Conservation (phyloP, 305 asterid species). For the Fraxinus xanthoxyloides region DNA sequence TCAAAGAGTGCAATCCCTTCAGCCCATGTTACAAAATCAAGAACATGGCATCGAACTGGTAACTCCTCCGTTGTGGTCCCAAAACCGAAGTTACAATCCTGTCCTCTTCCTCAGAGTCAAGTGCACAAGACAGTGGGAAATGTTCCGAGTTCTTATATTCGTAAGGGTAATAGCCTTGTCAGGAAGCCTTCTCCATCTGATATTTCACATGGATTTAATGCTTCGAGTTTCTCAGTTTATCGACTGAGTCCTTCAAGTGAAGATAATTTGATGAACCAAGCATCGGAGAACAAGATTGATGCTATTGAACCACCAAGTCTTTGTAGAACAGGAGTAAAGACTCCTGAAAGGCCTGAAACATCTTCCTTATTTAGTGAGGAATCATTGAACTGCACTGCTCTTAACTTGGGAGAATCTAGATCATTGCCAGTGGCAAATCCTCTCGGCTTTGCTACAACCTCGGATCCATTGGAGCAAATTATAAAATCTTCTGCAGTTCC, state of each 20-base stretch:
- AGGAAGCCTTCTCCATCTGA: constrained; percentile 54
- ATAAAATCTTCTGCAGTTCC: constrained; percentile 31
- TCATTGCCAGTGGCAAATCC: constrained; percentile 27
- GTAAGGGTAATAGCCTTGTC: constrained; percentile 86
- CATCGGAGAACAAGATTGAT: constrained; percentile 32
- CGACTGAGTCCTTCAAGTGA: constrained; percentile 31
- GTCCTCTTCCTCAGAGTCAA: constrained; percentile 37
- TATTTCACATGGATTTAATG: constrained; percentile 36
- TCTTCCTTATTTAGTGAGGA: constrained; percentile 27
- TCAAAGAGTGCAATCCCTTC: constrained; percentile 35
- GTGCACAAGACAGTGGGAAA: constrained; percentile 32
- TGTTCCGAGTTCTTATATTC: constrained; percentile 54
- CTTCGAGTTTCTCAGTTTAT: constrained; percentile 39
- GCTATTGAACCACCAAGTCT: constrained; percentile 32
- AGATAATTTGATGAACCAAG: constrained; percentile 33
- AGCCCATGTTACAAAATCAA: constrained; percentile 52
- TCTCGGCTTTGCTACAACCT: constrained; percentile 30
- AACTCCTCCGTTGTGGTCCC: constrained; percentile 34
- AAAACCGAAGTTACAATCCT: constrained; percentile 36
- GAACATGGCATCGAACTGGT: constrained; percentile 80
- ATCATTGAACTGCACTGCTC: constrained; percentile 29
- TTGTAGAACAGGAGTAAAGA: constrained; percentile 24
- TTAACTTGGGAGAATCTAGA: constrained; percentile 29
- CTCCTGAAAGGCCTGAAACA: constrained; percentile 41
- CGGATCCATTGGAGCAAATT: constrained; percentile 36